phyloP scores from a whole-genome alignment of 768 basidiomycete genomes.

The Termitomyces sp. region DNA sequence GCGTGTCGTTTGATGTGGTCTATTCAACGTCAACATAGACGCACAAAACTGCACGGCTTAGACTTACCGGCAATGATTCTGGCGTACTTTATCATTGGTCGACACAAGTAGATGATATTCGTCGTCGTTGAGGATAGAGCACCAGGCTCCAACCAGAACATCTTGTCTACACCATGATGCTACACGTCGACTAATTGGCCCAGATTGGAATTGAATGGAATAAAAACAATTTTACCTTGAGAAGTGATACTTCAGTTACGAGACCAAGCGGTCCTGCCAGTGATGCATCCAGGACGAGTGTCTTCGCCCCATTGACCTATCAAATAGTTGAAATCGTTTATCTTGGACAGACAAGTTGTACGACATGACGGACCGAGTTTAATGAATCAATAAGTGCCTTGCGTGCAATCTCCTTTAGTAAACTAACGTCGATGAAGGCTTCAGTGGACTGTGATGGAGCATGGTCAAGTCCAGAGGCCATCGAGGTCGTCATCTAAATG shows the following conservation, averaged over 20 bases:
- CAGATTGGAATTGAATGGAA: background rate
- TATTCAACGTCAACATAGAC: conserved; percentile 31
- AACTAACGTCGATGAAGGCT: conserved; percentile 46
- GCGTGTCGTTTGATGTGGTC: conserved; percentile 89
- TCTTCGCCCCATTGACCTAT: conserved; percentile 91
- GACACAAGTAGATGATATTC: conserved; percentile 90
- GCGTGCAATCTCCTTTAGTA: conserved; percentile 74
- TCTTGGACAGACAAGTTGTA: background rate
- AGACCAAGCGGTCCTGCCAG: conserved; percentile 90
- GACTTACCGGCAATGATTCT: conserved; percentile 86
- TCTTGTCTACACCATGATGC: conserved; percentile 99
- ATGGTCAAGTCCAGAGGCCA: conserved; percentile 11
- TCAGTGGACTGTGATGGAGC: conserved; percentile 23
- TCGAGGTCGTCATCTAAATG: conserved; percentile 3
- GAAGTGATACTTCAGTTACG: conserved; percentile 87
- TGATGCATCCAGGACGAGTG: conserved; percentile 85
- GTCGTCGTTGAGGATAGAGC: conserved; percentile 77
- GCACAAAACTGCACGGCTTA: conserved; percentile 10
- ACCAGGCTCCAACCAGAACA: conserved; percentile 98
- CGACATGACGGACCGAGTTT: conserved; percentile 56
- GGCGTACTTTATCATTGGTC: conserved; percentile 79
- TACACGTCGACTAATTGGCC: conserved; percentile 23
- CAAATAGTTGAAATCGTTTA: background rate
- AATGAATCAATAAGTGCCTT: conserved; percentile 80
- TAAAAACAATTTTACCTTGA: conserved; percentile 58